Conservation (phyloP, 331 rosid genomes). For the Malus hybrid region DNA sequence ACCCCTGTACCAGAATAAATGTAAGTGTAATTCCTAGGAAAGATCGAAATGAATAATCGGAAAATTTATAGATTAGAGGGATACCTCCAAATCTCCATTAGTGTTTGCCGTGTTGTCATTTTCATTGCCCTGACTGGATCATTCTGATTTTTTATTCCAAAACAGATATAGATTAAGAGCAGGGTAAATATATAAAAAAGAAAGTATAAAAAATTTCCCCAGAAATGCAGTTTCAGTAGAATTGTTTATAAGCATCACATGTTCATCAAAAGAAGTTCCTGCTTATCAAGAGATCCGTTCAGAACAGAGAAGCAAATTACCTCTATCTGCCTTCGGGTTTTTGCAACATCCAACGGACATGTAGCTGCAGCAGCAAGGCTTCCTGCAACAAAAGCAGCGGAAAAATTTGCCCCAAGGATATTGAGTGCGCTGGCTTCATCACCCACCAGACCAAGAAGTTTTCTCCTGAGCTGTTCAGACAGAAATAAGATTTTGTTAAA, state of each 20-base stretch:
- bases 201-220: neutral
- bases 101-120: slow-evolving; percentile 79
- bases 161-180: neutral
- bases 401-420: slow-evolving; percentile 83
- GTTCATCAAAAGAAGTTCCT: neutral
- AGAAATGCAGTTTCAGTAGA: neutral
- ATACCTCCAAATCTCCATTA: slow-evolving; percentile 86
- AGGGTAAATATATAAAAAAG: neutral
- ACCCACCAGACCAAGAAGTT: slow-evolving; percentile 62
- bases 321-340: slow-evolving; percentile 98
- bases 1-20: slow-evolving; percentile 40
- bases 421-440: slow-evolving; percentile 56
- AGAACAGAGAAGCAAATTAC: slow-evolving; percentile 23
- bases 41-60: neutral
- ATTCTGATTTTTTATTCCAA: slow-evolving; percentile 31
- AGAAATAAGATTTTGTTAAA: neutral
- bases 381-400: slow-evolving; percentile 94
- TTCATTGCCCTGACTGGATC: slow-evolving; percentile 65
- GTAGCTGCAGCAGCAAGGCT: slow-evolving; percentile 90
- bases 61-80: neutral
- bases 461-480: slow-evolving; percentile 55
- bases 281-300: neutral
- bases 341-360: slow-evolving; percentile 94
- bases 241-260: neutral
- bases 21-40: neutral